A percentile compares a stretch with the other conserved stretches of the same genome.
Evolutionary conservation across 1,284 basidiomycete genomes (phyloP).

Genomic region (Vanrija sp.): DNA sequence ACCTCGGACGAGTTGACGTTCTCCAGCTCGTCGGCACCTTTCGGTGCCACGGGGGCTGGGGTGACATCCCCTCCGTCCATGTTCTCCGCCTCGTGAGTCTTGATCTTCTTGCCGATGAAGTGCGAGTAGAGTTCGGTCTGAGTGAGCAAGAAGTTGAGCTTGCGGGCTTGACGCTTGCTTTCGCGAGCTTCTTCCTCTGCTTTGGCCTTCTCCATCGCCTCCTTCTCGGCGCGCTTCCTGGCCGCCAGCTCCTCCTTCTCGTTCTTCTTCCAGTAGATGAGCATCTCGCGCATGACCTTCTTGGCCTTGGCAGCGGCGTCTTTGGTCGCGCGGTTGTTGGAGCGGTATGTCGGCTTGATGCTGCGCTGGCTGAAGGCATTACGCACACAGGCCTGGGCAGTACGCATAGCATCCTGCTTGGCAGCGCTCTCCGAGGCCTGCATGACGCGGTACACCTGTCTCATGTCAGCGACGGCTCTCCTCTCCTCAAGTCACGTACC

Average conservation of each 20-base stretch:
- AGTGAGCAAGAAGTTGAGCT: constrained; percentile 98
- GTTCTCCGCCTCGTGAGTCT: constrained; percentile 89
- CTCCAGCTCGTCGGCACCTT: constrained; percentile 49
- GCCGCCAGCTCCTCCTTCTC: constrained; percentile 89
- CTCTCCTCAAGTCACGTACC: constrained; percentile 49
- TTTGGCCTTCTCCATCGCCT: constrained; percentile 82
- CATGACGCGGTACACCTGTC: constrained; percentile 69
- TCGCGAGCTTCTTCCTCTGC: constrained; percentile 96
- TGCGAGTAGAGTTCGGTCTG: constrained; percentile 99
- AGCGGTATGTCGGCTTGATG: constrained; percentile 74
- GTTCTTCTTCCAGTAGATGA: constrained; percentile 96
- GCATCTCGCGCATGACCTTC: constrained; percentile 58
- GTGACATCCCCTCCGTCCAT: constrained; percentile 53
- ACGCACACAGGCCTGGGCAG: constrained; percentile 50
- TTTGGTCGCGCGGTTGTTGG: constrained; percentile 77
- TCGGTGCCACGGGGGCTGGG: constrained; percentile 14
- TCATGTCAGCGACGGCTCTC: background rate
- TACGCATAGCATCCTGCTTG: constrained; percentile 52
- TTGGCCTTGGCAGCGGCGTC: constrained; percentile 73
- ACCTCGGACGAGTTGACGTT: constrained; percentile 51
- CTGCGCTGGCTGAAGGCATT: constrained; percentile 73
- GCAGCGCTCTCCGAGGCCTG: constrained; percentile 62
- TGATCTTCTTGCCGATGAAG: constrained; percentile 97
- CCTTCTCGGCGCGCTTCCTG: constrained; percentile 89
- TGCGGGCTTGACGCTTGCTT: constrained; percentile 88